These are phyloP conservation scores for Hygrocybe punicea DNA, from an alignment of 768 basidiomycete species.

Conservation along the genomic window DNA sequence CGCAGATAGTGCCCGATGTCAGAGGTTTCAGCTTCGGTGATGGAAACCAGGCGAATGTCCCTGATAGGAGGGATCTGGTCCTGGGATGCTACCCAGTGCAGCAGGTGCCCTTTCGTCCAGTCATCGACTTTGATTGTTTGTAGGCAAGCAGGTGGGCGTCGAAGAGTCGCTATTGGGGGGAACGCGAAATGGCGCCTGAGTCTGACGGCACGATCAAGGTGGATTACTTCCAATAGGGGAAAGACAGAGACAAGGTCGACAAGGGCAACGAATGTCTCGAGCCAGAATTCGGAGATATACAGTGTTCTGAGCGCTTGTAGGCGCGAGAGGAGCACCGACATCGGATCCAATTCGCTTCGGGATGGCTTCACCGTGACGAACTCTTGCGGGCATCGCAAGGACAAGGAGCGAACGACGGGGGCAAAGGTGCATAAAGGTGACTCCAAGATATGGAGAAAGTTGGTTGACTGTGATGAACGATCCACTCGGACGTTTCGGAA, in stretches of 20 bases:
- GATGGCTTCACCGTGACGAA: neutral
- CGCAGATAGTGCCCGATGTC: neutral
- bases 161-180: neutral
- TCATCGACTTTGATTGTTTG: neutral
- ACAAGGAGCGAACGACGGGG: constrained; percentile 12
- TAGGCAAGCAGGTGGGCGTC: neutral
- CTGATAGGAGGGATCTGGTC: neutral
- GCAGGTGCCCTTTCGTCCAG: neutral
- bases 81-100: neutral
- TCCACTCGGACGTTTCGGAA: constrained; percentile 13
- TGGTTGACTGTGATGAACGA: too few relatives aligned
- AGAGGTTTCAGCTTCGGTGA: neutral
- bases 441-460: constrained; percentile 2
- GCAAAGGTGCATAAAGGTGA: constrained; percentile 11
- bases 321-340: neutral
- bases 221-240: neutral
- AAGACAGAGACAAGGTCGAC: neutral
- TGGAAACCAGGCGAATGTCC: neutral
- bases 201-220: neutral
- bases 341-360: neutral
- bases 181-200: neutral
- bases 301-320: neutral
- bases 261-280: neutral
- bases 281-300: neutral
- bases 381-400: neutral